These are phyloP conservation scores for Solanum lycopersicoides DNA, from an alignment of 257 asterid genomes.

Conservation along the genomic window DNA sequence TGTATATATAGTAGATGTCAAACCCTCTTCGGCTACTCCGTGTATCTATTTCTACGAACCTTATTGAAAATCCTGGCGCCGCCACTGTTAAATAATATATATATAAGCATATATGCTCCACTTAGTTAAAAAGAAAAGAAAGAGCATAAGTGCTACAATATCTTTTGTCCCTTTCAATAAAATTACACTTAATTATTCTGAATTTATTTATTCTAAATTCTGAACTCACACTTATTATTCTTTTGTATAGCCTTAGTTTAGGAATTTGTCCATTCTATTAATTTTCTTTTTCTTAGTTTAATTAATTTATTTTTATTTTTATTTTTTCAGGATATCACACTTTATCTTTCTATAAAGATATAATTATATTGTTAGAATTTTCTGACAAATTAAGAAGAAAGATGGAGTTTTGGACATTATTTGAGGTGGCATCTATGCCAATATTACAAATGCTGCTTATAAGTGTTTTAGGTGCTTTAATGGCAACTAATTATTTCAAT, in stretches of 20 bases:
- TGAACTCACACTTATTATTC: too few relatives aligned
- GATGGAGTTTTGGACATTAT: conserved; percentile 64
- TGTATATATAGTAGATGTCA: too few relatives aligned
- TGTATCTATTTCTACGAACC: too few relatives aligned
- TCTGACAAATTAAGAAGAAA: neutral
- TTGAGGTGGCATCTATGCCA: conserved; percentile 84
- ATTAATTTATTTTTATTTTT: too few relatives aligned
- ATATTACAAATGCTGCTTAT: conserved; percentile 60
- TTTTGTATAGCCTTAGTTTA: neutral
- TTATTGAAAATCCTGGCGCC: too few relatives aligned
- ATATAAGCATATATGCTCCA: neutral
- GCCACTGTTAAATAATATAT: too few relatives aligned
- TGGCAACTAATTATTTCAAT: conserved; percentile 65
- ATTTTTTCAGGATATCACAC: neutral
- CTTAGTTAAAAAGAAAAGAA: too few relatives aligned
- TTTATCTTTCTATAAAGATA: neutral
- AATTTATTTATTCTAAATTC: too few relatives aligned
- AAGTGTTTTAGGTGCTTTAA: conserved; percentile 59
- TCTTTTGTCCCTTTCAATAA: neutral
- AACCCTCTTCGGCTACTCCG: too few relatives aligned
- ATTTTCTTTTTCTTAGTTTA: too few relatives aligned
- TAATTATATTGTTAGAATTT: neutral
- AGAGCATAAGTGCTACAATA: neutral
- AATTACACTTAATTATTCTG: neutral
- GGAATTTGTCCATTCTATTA: neutral